Evolutionary conservation across 2,329 filamentous ascomycete species (phyloP), one percentile per base, ranked within the genome.

Genomic region (Raffaelea albimanens): DNA sequence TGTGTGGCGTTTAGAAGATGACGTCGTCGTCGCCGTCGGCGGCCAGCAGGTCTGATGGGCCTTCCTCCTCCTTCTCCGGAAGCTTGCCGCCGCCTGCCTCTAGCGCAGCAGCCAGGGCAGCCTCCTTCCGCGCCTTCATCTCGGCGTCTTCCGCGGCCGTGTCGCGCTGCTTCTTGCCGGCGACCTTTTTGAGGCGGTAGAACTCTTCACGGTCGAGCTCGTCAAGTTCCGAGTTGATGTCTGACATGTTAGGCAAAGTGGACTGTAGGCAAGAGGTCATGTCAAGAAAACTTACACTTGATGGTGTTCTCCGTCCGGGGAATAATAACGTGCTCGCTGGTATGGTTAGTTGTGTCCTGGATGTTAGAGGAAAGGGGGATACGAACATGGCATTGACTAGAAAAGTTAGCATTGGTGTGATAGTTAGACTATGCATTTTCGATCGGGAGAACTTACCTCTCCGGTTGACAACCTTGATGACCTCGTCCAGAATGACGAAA

Each of bases 301-400:
- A 98, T 98, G n/a, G 93, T 98, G 61, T 97, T 98, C 65, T 98
- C 93, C 14, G 93, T 98, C 56, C 93, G 79, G 13, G 93, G 93
- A 59, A 98, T 98, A 57, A 98, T 97, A 58, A 98, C 87, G 65
- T 94, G 86, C 67, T 93, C 87, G 60, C 80, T 85, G 56, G 23
- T 29, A 11, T 3, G 21, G 47, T 55, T 48, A 53, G 52, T 23
- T 25, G 25, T 29, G 13, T 29, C 13, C 25, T 7, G 7, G 7
- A 7, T 29, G 25, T 29, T 29, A 13, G 7, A 29, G 25, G 25
- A 38, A 42, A 23, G 38, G 10, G 8, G 21, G 13, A 3, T n/a
- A 71, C 79, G 66, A 70, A 88, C 83, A 97, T 96, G 49, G 91
- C 91, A 62, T 96, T 96, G 18, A 97, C 91, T 87, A 50, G 41